These are phyloP conservation scores for Conringia planisiliqua DNA, from an alignment of 345 rosid genomes.

Conservation along the genomic window DNA sequence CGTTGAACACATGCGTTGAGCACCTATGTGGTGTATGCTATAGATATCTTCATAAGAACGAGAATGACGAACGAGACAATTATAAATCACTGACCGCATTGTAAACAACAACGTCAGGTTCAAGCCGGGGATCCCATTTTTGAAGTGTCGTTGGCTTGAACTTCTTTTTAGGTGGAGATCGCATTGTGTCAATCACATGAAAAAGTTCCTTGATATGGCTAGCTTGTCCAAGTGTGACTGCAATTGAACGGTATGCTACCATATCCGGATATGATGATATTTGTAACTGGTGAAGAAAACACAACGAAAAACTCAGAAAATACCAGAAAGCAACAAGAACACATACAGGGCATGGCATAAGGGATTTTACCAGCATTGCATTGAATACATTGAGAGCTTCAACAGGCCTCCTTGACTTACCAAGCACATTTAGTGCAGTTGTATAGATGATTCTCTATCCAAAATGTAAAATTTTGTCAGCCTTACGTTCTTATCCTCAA, in stretches of 20 bases:
- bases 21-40: conserved; percentile 43
- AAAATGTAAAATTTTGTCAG: conserved; percentile 15
- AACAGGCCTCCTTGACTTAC: conserved; percentile 89
- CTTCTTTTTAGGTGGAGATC: conserved; percentile 78
- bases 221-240: conserved; percentile 90
- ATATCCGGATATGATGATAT: conserved; percentile 81
- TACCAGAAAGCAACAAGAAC: conserved; percentile 20
- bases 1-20: conserved; percentile 81
- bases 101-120: conserved; percentile 79
- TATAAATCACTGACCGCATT: conserved; percentile 61
- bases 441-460: conserved; percentile 60
- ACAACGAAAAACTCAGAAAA: neutral
- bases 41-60: neutral
- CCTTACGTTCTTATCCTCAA: neutral
- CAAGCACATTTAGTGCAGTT: conserved; percentile 78
- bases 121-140: conserved; percentile 80
- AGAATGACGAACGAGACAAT: conserved; percentile 8
- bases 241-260: conserved; percentile 81
- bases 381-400: conserved; percentile 87
- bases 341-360: neutral
- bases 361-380: conserved; percentile 67
- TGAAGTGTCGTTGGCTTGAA: conserved; percentile 48
- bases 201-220: conserved; percentile 91
- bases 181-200: conserved; percentile 82
- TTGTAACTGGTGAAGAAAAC: conserved; percentile 53